Base-by-base conservation (phyloP, 148 eudicot species). In the Rhododendron ferrugineum region DNA sequence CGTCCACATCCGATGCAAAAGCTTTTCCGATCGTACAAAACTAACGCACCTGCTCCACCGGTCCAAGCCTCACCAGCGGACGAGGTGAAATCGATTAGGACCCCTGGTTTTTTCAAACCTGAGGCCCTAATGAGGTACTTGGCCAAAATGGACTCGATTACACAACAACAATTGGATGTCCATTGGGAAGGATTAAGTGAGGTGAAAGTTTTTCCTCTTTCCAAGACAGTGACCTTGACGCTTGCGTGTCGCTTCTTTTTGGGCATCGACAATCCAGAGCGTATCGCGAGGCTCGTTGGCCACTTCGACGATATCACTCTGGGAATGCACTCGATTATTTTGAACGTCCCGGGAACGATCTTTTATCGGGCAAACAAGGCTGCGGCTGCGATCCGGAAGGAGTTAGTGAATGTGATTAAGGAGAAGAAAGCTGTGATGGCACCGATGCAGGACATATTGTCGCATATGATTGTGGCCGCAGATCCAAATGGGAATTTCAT, bases 221-320 rank as follows among this genome's bases (percentile, higher is more conserved):
- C 82, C 14, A 84, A 84, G 70, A 84, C 76, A 16, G 66, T 84
- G n/a, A 79, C 86, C 4, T 78, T 84, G 30, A 37, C 86, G 8
- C 73, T 84, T 37, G 72, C 86, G 2, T 84, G 86, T 28, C 82
- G 86, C 1, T 78, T 84, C 50, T 84, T 84, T 60, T 36, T 84
- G 75, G 86, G 86, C 2, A 84, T 84, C 26, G 86, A 85, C 56
- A 72, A 85, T 47, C 82, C 82, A 0, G 83, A 85, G n/a, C 76
- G 86, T 7, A 85, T 85, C 5, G 68, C 83, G 3, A 42, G 78
- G 62, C 86, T 85, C 23, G 86, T 85, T 18, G 82, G 37, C 26
- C 44, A 85, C 42, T 85, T 85, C n/a, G 86, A 85, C 66, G 47
- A n/a, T 58, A 44, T 85, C 2, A 60, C 86, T 0, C 3, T 49